Conservation (phyloP, 2,329 filamentous ascomycete genomes). For the Meredithiella fracta region DNA sequence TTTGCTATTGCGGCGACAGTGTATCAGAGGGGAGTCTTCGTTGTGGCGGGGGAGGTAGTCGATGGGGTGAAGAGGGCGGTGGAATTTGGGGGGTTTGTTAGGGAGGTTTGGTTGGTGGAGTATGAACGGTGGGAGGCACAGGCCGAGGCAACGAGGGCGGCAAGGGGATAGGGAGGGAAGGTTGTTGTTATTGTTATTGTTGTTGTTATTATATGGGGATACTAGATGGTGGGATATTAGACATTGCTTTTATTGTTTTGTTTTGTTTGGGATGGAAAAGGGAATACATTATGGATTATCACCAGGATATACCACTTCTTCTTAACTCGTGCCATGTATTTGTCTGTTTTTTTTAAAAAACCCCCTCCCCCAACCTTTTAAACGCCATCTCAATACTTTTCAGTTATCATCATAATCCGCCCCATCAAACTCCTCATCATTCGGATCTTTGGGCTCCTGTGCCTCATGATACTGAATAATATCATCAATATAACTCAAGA, state of each 20-base stretch:
- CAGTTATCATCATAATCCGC: slow-evolving; percentile 24
- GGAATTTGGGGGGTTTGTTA: slow-evolving; percentile 32
- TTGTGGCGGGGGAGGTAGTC: slow-evolving; percentile 42
- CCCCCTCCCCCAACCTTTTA: too few species aligned
- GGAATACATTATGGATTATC: too few species aligned
- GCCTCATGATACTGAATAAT: slow-evolving; percentile 87
- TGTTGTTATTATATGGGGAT: slow-evolving; percentile 3
- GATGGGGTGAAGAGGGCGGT: slow-evolving; percentile 27
- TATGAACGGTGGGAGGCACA: slow-evolving; percentile 40
- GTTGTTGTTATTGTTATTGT: background rate
- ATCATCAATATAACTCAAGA: slow-evolving; percentile 87
- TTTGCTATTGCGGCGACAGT: slow-evolving; percentile 37
- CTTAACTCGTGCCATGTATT: too few species aligned
- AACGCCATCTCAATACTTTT: background rate
- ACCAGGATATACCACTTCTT: too few species aligned
- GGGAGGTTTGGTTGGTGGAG: slow-evolving; percentile 39
- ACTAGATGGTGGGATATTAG: background rate
- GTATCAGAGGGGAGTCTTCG: slow-evolving; percentile 49
- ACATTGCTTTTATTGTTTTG: background rate
- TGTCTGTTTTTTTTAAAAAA: too few species aligned
- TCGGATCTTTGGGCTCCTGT: slow-evolving; percentile 74
- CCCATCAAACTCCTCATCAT: slow-evolving; percentile 35
- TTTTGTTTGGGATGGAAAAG: too few species aligned
- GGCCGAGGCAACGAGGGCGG: slow-evolving; percentile 19
- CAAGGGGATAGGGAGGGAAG: slow-evolving; percentile 9